A percentile compares a stretch with the other conserved stretches of the same genome.
Evolutionary conservation across 2,329 filamentous ascomycete genomes (phyloP).

Genomic region (Fusarium incarnatum): DNA sequence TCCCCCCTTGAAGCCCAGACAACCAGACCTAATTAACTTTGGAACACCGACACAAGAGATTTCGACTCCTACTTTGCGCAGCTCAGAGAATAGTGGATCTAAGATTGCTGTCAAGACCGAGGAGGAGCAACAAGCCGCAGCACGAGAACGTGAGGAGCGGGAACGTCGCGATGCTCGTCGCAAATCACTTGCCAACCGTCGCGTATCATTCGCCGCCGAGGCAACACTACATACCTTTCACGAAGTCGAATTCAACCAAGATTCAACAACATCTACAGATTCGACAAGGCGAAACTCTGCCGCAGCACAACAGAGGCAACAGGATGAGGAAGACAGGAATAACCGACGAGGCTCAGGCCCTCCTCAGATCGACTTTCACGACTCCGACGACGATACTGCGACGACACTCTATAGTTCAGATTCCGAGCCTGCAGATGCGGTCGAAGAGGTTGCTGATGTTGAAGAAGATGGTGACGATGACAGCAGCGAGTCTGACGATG

Average conservation of each 20-base stretch:
- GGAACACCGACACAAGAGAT: slow-evolving; percentile 21
- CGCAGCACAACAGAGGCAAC: slow-evolving; percentile 61
- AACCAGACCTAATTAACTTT: slow-evolving; percentile 36
- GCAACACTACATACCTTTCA: slow-evolving; percentile 98
- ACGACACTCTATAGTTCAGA: slow-evolving; percentile 82
- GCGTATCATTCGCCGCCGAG: slow-evolving; percentile 97
- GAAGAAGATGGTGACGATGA: slow-evolving; percentile 59
- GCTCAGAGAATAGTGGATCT: slow-evolving; percentile 54
- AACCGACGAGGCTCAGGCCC: slow-evolving; percentile 74
- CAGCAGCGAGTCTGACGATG: slow-evolving; percentile 75
- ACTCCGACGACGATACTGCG: slow-evolving; percentile 73
- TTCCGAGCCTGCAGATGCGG: slow-evolving; percentile 66
- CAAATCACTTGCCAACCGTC: slow-evolving; percentile 91
- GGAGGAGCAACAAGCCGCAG: slow-evolving; percentile 76
- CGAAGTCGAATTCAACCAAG: slow-evolving; percentile 87
- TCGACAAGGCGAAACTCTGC: slow-evolving; percentile 77
- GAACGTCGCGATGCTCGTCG: slow-evolving; percentile 87
- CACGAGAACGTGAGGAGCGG: slow-evolving; percentile 75
- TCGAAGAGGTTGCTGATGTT: slow-evolving; percentile 67
- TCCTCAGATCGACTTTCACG: slow-evolving; percentile 72
- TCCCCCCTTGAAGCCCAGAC: slow-evolving; percentile 68
- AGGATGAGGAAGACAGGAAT: slow-evolving; percentile 70
- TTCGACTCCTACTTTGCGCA: slow-evolving; percentile 27
- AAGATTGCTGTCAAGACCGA: slow-evolving; percentile 76
- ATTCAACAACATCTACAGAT: slow-evolving; percentile 85